Percentiles rank a stretch among this genome's conserved stretches.
Evolutionary conservation across 2,329 filamentous ascomycete genomes (phyloP).

Genomic region (Zymoseptoria pseudotritici): DNA sequence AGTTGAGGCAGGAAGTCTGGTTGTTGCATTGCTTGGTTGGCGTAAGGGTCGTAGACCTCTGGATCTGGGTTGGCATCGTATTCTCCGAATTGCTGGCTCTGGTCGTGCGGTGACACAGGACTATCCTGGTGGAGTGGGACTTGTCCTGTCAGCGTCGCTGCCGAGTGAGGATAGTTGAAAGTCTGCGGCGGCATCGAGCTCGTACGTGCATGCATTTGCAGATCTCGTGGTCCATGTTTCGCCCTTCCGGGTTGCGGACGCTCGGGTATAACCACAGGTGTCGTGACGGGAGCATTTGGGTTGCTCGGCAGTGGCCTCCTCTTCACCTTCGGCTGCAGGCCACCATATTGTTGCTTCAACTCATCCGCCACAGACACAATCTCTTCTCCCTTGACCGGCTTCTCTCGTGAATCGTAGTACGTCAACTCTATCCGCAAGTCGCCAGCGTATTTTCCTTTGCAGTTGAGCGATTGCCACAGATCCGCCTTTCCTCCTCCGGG

Average conservation of each 20-base stretch:
- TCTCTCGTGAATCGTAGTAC: slow-evolving; percentile 84
- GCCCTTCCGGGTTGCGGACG: slow-evolving; percentile 21
- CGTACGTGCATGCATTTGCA: slow-evolving; percentile 18
- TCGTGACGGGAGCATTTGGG: slow-evolving; percentile 44
- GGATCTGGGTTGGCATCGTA: slow-evolving; percentile 14
- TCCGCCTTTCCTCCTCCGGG: slow-evolving; percentile 89
- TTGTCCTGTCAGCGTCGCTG: slow-evolving; percentile 15
- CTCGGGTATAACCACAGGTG: slow-evolving; percentile 22
- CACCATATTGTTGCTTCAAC: slow-evolving; percentile 19
- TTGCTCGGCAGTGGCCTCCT: slow-evolving; percentile 76
- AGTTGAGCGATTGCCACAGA: slow-evolving; percentile 81
- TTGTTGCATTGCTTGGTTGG: slow-evolving; percentile 34
- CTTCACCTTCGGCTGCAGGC: slow-evolving; percentile 49
- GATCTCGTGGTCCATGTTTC: slow-evolving; percentile 29
- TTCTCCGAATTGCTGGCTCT: slow-evolving; percentile 11
- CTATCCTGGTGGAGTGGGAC: slow-evolving; percentile 9
- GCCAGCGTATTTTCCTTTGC: slow-evolving; percentile 89
- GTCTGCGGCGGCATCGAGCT: slow-evolving; percentile 22
- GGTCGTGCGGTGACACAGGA: slow-evolving; percentile 4
- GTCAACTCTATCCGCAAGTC: slow-evolving; percentile 93
- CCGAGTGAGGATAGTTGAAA: slow-evolving; percentile 19
- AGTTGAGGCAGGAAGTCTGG: slow-evolving; percentile 31
- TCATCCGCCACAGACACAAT: slow-evolving; percentile 30
- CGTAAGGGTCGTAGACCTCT: slow-evolving; percentile 22
- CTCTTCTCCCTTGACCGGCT: slow-evolving; percentile 61